These are phyloP conservation scores for Globisporangium irregulare DNA, from an alignment of 352 stramenopile genomes.

Conservation along the genomic window DNA sequence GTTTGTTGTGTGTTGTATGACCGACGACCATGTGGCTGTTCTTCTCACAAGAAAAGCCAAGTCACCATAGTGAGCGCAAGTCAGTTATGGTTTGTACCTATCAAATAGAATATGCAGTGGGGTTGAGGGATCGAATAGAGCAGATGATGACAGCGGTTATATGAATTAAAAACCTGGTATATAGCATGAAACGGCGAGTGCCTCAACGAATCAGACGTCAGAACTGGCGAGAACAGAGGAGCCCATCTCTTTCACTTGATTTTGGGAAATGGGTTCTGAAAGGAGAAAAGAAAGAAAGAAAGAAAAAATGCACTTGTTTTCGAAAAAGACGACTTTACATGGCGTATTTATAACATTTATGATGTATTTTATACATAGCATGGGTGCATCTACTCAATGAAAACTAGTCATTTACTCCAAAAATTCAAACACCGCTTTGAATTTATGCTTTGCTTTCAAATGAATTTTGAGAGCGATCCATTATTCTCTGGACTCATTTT, in stretches of 20 bases:
- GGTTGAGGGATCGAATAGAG: not conserved
- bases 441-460: not conserved
- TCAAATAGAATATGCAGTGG: not conserved
- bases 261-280: not conserved
- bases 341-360: not conserved
- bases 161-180: not conserved
- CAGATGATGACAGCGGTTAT: not conserved
- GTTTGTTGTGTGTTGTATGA: not conserved
- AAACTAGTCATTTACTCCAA: not conserved
- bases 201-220: not conserved
- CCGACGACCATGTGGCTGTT: not conserved
- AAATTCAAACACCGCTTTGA: not conserved
- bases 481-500: not conserved
- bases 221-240: not conserved
- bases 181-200: not conserved
- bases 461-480: not conserved
- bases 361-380: not conserved
- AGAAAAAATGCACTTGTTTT: not conserved
- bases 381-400: not conserved
- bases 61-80: conserved; percentile 6
- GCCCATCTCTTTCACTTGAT: not conserved
- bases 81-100: not conserved
- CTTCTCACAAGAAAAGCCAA: conserved; percentile 7
- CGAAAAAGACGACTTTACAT: not conserved
- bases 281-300: not conserved